Conservation (phyloP, 805 yeast genomes). For the Cephaloascus albidus region DNA sequence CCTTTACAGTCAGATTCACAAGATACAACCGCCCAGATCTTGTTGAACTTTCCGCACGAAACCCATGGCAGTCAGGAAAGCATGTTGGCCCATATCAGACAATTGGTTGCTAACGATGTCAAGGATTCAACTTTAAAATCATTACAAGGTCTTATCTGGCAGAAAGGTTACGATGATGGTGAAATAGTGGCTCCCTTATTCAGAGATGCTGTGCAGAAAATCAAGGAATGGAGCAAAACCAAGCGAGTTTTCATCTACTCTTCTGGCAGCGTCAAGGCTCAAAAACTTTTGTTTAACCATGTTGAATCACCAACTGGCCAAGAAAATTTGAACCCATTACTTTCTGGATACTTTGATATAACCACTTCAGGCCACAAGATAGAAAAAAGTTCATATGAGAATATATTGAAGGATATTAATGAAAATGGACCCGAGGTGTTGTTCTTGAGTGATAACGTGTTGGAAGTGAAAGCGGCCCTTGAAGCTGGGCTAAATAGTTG, state of each 20-base stretch:
- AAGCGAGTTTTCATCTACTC: slow-evolving; percentile 64
- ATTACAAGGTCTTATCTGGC: slow-evolving; percentile 82
- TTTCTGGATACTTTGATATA: slow-evolving; percentile 77
- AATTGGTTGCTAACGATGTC: slow-evolving; percentile 55
- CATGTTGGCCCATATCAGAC: slow-evolving; percentile 38
- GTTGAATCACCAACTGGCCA: slow-evolving; percentile 29
- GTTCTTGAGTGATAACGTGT: slow-evolving; percentile 74
- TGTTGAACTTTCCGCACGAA: slow-evolving; percentile 37
- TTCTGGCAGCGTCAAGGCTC: slow-evolving; percentile 85
- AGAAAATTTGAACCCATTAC: slow-evolving; percentile 23
- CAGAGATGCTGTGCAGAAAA: slow-evolving; percentile 55
- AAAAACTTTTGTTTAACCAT: slow-evolving; percentile 63
- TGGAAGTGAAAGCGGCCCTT: slow-evolving; percentile 70
- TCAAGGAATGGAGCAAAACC: slow-evolving; percentile 29
- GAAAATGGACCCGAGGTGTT: slow-evolving; percentile 25
- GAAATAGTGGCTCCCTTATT: slow-evolving; percentile 71
- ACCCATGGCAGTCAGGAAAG: slow-evolving; percentile 12
- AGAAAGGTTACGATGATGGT: slow-evolving; percentile 68
- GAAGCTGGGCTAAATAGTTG: slow-evolving; percentile 50
- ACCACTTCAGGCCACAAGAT: slow-evolving; percentile 71
- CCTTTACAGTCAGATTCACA: slow-evolving; percentile 16
- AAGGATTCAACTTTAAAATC: slow-evolving; percentile 72
- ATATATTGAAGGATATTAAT: slow-evolving; percentile 37
- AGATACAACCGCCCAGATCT: slow-evolving; percentile 17
- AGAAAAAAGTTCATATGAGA: slow-evolving; percentile 45